These are phyloP conservation scores for Physcomitrellopsis africana DNA, from an alignment of 225 moss, liverwort and hornwort species.

Conservation along the genomic window DNA sequence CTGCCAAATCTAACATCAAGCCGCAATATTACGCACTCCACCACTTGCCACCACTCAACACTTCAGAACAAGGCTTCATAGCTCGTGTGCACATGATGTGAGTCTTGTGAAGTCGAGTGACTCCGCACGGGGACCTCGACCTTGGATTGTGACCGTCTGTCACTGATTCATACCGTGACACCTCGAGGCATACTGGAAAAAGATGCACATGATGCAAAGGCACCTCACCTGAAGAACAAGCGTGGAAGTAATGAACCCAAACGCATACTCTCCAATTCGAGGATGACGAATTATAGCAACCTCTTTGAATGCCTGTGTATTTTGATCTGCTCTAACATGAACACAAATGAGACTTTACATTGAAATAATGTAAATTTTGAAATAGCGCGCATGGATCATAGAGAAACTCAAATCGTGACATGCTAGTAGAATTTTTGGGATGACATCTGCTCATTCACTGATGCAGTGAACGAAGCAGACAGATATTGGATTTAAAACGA, in stretches of 20 bases:
- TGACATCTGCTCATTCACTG: not conserved
- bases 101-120: not conserved
- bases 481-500: no score
- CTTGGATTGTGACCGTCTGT: not conserved
- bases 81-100: not conserved
- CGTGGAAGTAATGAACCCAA: constrained; percentile 96
- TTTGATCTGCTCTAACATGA: constrained; percentile 73
- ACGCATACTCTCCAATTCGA: constrained; percentile 93
- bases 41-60: no score
- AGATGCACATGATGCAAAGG: not conserved
- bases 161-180: not conserved
- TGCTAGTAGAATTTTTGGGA: not conserved
- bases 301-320: constrained; percentile 99
- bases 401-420: no score
- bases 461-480: no score
- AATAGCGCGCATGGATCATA: no score
- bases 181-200: constrained; percentile 1
- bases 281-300: constrained; percentile 98
- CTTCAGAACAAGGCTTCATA: not conserved
- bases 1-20: no score
- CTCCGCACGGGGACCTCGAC: not conserved
- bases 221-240: constrained; percentile 80
- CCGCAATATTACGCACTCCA: no score
- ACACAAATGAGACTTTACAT: not conserved
- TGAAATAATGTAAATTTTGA: not conserved